Base-by-base conservation (phyloP, 1,139 yeast genomes). In the Yamadazyma dendronema region DNA sequence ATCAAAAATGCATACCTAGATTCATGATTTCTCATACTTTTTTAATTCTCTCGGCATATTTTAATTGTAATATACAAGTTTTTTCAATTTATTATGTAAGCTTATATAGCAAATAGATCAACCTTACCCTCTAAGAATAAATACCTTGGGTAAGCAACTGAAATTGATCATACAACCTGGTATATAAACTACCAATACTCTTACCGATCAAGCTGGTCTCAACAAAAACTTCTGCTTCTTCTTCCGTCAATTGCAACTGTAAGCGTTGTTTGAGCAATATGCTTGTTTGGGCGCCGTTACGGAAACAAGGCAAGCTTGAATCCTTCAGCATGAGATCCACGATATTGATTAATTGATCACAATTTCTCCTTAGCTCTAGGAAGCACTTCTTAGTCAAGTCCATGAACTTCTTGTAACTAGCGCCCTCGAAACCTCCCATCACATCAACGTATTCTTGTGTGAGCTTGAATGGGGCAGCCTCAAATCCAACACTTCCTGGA, bases 401-500 rank as follows among this genome's bases (percentile, higher is more conserved):
- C 30, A 76, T 76, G 62, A 86, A 92, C 34, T 69, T 68, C 30
- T 62, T 56, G 59, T 77, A 92, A 34, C 72, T 65, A 14, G 67
- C 73, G 13, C 87, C 75, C 2, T 79, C 82, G 0, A 69, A 40
- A 0, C 97, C 97, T 4, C 95, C 98, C 50, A 92, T 60, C 4
- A 92, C 59, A 29, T 90, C 97, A 16, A 89, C 78, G 52, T 92
- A 92, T 53, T 92, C 98, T 41, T 72, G 71, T 0, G 97, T 88
- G 13, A 92, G 66, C 55, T 92, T 92, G 69, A 92, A 92, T 1
- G 98, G 97, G 0, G 97, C 96, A 1, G 96, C 95, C 55, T 92
- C 98, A 59, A 92, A 89, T 0, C 97, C 96, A 38, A 92, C 88
- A 40, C 95, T 84, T 2, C 97, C 97, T 0, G 98, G 98, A 0